phyloP scores from a whole-genome alignment of 2,329 filamentous ascomycete genomes.

The Didymellaceae sp. region DNA sequence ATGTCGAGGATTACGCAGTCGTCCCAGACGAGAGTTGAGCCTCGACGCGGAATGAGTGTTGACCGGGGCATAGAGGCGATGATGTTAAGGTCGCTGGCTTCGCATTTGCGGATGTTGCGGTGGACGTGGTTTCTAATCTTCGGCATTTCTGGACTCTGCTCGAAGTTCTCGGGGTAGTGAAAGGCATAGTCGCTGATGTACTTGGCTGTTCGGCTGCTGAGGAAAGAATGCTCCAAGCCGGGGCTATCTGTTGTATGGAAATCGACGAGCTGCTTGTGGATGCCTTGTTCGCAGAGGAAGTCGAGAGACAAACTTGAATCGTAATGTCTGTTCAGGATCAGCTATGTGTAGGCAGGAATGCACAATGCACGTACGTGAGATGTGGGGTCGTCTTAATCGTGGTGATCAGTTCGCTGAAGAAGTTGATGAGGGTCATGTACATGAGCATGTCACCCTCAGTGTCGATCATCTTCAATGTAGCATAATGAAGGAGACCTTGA shows the following conservation, averaged over 20 bases:
- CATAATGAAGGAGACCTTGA: slow-evolving; percentile 61
- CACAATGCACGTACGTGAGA: slow-evolving; percentile 33
- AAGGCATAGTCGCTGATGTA: slow-evolving; percentile 65
- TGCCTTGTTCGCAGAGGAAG: slow-evolving; percentile 58
- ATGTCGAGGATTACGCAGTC: slow-evolving; percentile 55
- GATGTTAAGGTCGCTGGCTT: slow-evolving; percentile 63
- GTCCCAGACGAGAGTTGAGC: slow-evolving; percentile 46
- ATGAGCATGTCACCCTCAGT: slow-evolving; percentile 63
- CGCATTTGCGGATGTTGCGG: slow-evolving; percentile 59
- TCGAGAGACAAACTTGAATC: slow-evolving; percentile 55
- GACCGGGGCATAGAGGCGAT: slow-evolving; percentile 63
- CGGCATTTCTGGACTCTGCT: slow-evolving; percentile 54
- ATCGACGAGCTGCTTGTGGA: slow-evolving; percentile 59
- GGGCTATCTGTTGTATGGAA: slow-evolving; percentile 59
- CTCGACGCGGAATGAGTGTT: slow-evolving; percentile 55
- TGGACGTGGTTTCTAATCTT: slow-evolving; percentile 57
- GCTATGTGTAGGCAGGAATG: not conserved
- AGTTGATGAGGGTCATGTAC: slow-evolving; percentile 65
- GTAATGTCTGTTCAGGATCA: slow-evolving; percentile 38
- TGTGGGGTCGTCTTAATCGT: slow-evolving; percentile 45
- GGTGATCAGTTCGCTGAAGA: slow-evolving; percentile 61
- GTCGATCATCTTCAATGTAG: slow-evolving; percentile 63
- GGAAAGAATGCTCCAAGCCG: slow-evolving; percentile 59
- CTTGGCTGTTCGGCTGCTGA: slow-evolving; percentile 61
- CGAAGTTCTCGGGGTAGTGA: slow-evolving; percentile 62